Evolutionary conservation across 169 alveolate species (phyloP).

Genomic region (Plasmodium cynomolgi): DNA sequence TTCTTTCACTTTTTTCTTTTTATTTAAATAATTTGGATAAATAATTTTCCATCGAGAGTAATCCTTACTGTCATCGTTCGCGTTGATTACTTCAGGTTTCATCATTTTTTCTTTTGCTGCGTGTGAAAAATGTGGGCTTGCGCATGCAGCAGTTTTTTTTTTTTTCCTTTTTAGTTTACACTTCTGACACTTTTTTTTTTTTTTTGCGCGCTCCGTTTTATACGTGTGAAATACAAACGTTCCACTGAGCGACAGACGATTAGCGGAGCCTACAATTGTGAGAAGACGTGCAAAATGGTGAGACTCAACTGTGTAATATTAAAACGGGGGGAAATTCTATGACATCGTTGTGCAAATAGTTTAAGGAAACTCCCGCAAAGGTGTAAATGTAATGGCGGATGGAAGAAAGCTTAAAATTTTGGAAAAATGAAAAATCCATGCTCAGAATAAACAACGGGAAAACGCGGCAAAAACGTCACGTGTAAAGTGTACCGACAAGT

Average conservation of each 20-base stretch:
- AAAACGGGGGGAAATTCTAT: background rate
- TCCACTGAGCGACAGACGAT: background rate
- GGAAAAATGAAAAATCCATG: background rate
- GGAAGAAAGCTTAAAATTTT: background rate
- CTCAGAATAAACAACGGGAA: background rate
- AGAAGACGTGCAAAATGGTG: background rate
- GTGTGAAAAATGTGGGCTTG: background rate
- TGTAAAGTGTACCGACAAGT: background rate
- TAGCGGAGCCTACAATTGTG: background rate
- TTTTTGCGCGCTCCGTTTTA: background rate
- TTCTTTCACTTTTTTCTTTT: constrained; percentile 78
- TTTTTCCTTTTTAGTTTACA: background rate
- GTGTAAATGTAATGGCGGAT: background rate
- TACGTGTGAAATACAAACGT: background rate
- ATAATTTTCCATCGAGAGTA: constrained; percentile 77
- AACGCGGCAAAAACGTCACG: background rate
- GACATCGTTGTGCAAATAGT: background rate
- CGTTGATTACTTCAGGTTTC: background rate
- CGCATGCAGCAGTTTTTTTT: background rate
- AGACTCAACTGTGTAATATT: background rate
- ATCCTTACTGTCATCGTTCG: constrained; percentile 14
- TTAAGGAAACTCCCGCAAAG: background rate
- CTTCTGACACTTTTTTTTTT: background rate
- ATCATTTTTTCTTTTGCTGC: background rate
- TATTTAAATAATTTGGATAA: constrained; percentile 84